Base-by-base conservation (phyloP, 345 rosid species). In the Rhizophora apiculata region DNA sequence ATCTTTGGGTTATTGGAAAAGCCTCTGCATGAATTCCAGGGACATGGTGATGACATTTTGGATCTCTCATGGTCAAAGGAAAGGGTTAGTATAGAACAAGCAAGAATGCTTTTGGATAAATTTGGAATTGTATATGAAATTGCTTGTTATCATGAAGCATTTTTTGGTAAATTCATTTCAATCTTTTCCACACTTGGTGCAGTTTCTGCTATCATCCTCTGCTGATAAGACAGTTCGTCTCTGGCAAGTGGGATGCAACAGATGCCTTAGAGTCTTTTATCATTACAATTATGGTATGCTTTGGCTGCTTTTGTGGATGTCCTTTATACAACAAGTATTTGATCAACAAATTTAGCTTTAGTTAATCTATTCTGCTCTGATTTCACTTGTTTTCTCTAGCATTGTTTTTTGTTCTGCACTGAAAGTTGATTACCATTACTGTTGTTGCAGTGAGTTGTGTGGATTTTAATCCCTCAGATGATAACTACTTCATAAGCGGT, bases 11-110 rank as follows among this genome's bases (percentile, higher is more conserved):
- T 90, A 49, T 64, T 74, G 67, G 93, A 90, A 81, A 85, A 82
- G 72, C 91, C 93, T 71, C 79, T 81, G 78, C 89, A 86, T 32
- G 88, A 86, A 82, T 86, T 88, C 72, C 82, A 51, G 43, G 96
- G 93, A 64, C 96, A 90, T 76, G 62, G 6, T 5, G 81, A 82
- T 30, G 95, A 88, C 74, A 79, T 91, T 68, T 82, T 91, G 83
- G 91, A 86, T 82, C 89, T 91, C 69, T 77, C 95, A 1, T 91
- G 97, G 97, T 91, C 97, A 13, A 82, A 80, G 73, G 81, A 81
- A 77, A 87, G 87, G 87, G 97, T 91, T 62, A 84, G 84, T 73
- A 37, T 36, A 0, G 27, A 77, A 61, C 11, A n/a, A 20, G 9
- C 26, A 2, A 24, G 19, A 24, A 20, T 54, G 27, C 19, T 21